Conservation (phyloP, 352 stramenopile species). For the Globisporangium spiculum region DNA sequence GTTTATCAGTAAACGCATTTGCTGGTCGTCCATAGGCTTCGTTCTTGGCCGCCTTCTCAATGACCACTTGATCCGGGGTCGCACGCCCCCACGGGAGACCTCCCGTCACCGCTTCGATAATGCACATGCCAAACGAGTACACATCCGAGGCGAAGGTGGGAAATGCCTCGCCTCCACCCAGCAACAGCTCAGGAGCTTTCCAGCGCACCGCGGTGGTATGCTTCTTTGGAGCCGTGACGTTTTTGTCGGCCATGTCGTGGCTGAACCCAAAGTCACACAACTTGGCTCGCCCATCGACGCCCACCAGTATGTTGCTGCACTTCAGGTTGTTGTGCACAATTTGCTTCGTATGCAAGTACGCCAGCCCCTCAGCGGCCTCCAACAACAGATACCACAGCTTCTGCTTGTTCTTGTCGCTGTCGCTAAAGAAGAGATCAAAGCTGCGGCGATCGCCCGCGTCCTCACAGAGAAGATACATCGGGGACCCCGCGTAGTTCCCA, state of each 20-base stretch:
- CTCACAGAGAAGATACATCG: conserved; percentile 26
- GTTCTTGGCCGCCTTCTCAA: conserved; percentile 18
- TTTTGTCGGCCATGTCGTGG: conserved; percentile 1
- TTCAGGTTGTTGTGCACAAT: conserved; percentile 43
- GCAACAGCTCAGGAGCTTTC: conserved; percentile 25
- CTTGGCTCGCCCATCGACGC: conserved; percentile 25
- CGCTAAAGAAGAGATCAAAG: conserved; percentile 19
- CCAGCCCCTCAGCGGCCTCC: conserved; percentile 28
- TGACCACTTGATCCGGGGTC: conserved; percentile 14
- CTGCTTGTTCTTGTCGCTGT: not conserved
- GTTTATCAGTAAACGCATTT: conserved; percentile 17
- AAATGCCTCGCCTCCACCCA: not conserved
- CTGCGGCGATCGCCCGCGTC: conserved; percentile 23
- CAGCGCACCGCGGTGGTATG: conserved; percentile 19
- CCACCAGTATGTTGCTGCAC: conserved; percentile 29
- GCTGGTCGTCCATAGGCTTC: conserved; percentile 11
- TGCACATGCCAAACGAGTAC: conserved; percentile 31
- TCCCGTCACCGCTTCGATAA: conserved; percentile 25
- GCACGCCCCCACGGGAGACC: conserved; percentile 19
- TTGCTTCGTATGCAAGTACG: conserved; percentile 28
- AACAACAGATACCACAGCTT: conserved; percentile 3
- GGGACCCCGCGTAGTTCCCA: conserved; percentile 23
- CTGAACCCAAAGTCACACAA: conserved; percentile 27
- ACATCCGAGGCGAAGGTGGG: conserved; percentile 22
- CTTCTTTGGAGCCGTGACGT: not conserved